Evolutionary conservation across 805 yeast species (phyloP).

Genomic region (Schizosaccharomyces osmophilus): DNA sequence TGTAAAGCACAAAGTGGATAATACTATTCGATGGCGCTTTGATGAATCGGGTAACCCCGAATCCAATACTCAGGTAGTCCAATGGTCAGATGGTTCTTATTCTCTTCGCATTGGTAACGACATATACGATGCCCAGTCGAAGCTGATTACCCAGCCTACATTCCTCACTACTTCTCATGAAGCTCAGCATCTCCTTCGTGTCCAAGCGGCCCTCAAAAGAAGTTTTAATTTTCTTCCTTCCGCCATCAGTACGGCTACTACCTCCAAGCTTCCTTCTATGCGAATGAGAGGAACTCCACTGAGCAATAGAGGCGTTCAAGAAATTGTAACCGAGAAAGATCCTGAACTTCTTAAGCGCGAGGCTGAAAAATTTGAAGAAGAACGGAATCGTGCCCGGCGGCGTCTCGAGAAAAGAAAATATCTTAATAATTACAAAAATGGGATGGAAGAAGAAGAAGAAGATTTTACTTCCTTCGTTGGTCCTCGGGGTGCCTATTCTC

Average conservation of each 20-base stretch:
- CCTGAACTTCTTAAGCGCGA: conserved; percentile 23
- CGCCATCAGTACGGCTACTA: conserved; percentile 35
- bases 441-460: conserved; percentile 5
- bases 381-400: conserved; percentile 17
- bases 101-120: conserved; percentile 76
- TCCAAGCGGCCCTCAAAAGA: conserved; percentile 39
- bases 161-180: conserved; percentile 49
- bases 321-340: conserved; percentile 17
- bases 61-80: conserved; percentile 68
- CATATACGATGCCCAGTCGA: conserved; percentile 49
- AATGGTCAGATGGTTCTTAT: conserved; percentile 82
- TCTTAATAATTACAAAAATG: conserved; percentile 14
- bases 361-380: conserved; percentile 18
- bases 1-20: conserved; percentile 28
- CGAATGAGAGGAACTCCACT: neutral
- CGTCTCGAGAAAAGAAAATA: conserved; percentile 16
- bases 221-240: conserved; percentile 51
- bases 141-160: conserved; percentile 21
- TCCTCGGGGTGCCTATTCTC: neutral
- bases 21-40: conserved; percentile 86
- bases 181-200: conserved; percentile 43
- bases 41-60: conserved; percentile 49
- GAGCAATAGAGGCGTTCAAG: conserved; percentile 12
- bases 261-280: conserved; percentile 21
- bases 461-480: neutral